Conservation (phyloP, 805 yeast species). For the Phaffomyces opuntiae region DNA sequence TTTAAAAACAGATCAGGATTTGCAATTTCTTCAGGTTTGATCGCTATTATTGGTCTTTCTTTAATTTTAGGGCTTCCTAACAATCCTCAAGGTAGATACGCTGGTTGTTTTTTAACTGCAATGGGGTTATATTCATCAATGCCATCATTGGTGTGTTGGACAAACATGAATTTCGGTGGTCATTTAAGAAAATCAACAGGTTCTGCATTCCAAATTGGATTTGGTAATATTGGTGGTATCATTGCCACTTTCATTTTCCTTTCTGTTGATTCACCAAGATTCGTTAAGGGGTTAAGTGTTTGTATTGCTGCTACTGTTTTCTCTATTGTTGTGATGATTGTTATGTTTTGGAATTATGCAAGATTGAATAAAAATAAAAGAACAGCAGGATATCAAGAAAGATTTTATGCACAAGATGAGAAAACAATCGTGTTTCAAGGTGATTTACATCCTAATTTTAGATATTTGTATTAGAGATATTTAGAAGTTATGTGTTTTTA, state of each 20-base stretch:
- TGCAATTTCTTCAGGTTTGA: constrained; percentile 26
- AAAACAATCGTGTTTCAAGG: constrained; percentile 30
- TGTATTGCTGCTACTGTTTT: constrained; percentile 37
- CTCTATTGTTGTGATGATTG: constrained; percentile 30
- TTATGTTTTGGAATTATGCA: constrained; percentile 27
- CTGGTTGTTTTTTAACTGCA: constrained; percentile 32
- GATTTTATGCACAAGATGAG: constrained; percentile 25
- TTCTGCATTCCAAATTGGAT: constrained; percentile 31
- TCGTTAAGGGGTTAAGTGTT: constrained; percentile 32
- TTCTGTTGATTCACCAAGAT: constrained; percentile 32
- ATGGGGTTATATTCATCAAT: constrained; percentile 32
- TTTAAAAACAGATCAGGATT: constrained; percentile 38
- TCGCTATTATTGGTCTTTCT: constrained; percentile 28
- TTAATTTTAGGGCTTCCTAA: constrained; percentile 30
- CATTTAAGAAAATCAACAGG: constrained; percentile 34
- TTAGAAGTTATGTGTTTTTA: too few species aligned
- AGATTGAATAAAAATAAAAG: constrained; percentile 31
- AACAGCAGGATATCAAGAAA: constrained; percentile 24
- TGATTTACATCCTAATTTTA: constrained; percentile 38
- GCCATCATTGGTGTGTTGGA: constrained; percentile 31
- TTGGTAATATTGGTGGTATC: constrained; percentile 35
- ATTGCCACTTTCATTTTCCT: constrained; percentile 33
- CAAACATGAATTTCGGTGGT: constrained; percentile 33
- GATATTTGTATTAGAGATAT: constrained; percentile 33
- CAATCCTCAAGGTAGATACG: constrained; percentile 34